Percentiles rank a stretch among this genome's conserved stretches.
Conservation (phyloP, 2,329 filamentous ascomycete species). For the Clonostachys solani region DNA sequence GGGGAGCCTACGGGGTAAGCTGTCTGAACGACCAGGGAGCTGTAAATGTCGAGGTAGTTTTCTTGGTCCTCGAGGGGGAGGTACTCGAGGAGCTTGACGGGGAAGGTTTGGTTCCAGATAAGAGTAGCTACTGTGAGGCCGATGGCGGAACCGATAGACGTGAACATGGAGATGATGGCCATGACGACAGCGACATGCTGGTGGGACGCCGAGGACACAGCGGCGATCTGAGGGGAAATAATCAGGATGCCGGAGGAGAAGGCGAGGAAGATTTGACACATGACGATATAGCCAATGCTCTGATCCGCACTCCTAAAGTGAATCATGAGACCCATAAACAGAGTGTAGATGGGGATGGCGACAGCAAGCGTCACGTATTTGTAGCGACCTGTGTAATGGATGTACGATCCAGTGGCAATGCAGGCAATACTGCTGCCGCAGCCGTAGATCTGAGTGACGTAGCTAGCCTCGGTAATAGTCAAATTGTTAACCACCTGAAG, state of each 20-base stretch:
- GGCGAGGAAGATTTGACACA: constrained; percentile 59
- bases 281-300: constrained; percentile 49
- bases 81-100: constrained; percentile 39
- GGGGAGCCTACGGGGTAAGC: constrained; percentile 43
- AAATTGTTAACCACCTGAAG: constrained; percentile 31
- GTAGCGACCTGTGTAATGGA: constrained; percentile 39
- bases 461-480: constrained; percentile 24
- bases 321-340: constrained; percentile 55
- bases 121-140: constrained; percentile 57
- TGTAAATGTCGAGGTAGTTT: constrained; percentile 36
- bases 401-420: constrained; percentile 22
- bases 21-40: constrained; percentile 46
- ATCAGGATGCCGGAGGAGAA: constrained; percentile 56
- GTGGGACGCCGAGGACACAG: constrained; percentile 54
- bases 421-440: constrained; percentile 26
- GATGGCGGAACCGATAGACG: constrained; percentile 55
- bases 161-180: constrained; percentile 55
- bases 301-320: constrained; percentile 48
- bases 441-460: constrained; percentile 32
- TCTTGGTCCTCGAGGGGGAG: constrained; percentile 37
- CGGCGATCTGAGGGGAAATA: constrained; percentile 55
- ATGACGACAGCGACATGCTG: constrained; percentile 57
- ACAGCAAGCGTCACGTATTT: constrained; percentile 42
- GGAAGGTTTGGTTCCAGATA: constrained; percentile 60
- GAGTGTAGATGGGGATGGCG: constrained; percentile 48